Conservation (phyloP, 73 alveolate genomes). For the Paramecium caudatum region DNA sequence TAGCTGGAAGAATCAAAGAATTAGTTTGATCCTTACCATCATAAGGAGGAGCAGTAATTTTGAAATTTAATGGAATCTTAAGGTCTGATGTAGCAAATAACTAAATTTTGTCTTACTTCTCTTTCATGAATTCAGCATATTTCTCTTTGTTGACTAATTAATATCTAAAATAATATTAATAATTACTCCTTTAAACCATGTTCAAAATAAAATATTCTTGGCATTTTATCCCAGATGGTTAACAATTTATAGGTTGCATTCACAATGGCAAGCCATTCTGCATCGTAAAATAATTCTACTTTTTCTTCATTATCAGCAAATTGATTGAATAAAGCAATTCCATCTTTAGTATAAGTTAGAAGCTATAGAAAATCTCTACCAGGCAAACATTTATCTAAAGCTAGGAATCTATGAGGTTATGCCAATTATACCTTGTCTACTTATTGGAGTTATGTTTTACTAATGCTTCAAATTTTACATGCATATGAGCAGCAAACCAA, state of each 20-base stretch:
- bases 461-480: constrained; percentile 79
- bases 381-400: constrained; percentile 86
- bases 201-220: constrained; percentile 30
- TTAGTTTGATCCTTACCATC: constrained; percentile 51
- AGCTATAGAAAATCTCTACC: constrained; percentile 79
- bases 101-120: neutral
- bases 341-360: constrained; percentile 65
- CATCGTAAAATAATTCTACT: constrained; percentile 68
- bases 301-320: constrained; percentile 13
- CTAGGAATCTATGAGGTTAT: constrained; percentile 73
- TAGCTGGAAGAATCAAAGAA: neutral
- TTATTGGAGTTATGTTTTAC: constrained; percentile 61
- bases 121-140: neutral
- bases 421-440: constrained; percentile 9
- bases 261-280: constrained; percentile 82
- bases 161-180: neutral
- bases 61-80: constrained; percentile 41
- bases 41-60: constrained; percentile 67
- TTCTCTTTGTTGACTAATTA: neutral
- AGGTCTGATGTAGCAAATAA: neutral
- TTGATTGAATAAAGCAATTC: neutral
- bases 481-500: constrained; percentile 88
- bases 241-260: constrained; percentile 65
- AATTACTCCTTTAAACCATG: neutral
- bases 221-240: constrained; percentile 58